Conservation (phyloP, 139 green algal species). For the Chlamydomonas sp. region DNA sequence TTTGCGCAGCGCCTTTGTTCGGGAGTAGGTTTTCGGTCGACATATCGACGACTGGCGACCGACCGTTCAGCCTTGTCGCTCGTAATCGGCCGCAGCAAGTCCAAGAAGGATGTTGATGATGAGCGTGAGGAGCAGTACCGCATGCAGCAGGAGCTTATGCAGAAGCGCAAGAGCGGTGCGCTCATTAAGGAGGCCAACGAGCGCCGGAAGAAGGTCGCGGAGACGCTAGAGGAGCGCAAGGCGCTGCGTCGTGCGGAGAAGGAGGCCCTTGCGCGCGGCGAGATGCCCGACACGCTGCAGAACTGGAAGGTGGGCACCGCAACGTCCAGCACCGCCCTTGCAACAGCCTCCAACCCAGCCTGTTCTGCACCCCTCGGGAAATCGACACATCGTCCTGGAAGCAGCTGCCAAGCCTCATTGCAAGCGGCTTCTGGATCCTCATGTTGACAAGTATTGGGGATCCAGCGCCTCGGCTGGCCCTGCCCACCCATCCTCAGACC, state of each 20-base stretch:
- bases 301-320: slow-evolving; percentile 48
- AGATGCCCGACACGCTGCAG: slow-evolving; percentile 58
- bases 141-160: slow-evolving; percentile 34
- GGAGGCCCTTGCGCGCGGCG: slow-evolving; percentile 50
- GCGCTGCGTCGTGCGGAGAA: slow-evolving; percentile 42
- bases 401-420: too few relatives aligned
- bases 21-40: too few relatives aligned
- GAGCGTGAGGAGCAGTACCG: slow-evolving; percentile 35
- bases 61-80: not conserved
- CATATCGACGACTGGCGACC: too few relatives aligned
- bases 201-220: slow-evolving; percentile 26
- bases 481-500: too few relatives aligned
- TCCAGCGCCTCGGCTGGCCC: too few relatives aligned
- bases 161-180: slow-evolving; percentile 35
- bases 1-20: too few relatives aligned
- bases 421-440: too few relatives aligned
- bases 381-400: too few relatives aligned
- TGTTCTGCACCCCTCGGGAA: too few relatives aligned
- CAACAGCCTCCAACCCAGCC: too few relatives aligned
- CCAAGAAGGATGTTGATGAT: slow-evolving; percentile 15
- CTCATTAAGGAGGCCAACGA: slow-evolving; percentile 48
- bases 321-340: not conserved
- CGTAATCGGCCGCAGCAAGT: slow-evolving; percentile 5
- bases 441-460: too few relatives aligned
- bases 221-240: slow-evolving; percentile 45